Evolutionary conservation across 495 filamentous ascomycete species (phyloP).

Genomic region (Stereocaulon alpinum): DNA sequence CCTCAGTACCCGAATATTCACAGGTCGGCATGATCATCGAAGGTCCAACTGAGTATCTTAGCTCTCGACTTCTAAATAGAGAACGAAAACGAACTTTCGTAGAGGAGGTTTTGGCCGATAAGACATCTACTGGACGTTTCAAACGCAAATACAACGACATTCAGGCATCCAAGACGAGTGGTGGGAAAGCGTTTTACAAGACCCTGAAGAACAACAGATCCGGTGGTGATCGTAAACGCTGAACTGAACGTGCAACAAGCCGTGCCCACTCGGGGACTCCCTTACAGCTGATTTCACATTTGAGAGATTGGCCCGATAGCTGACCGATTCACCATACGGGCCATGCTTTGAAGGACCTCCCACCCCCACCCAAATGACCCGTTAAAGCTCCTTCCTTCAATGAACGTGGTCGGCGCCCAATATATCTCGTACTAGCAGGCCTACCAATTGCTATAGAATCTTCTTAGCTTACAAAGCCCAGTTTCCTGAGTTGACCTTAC

Average conservation of each 20-base stretch:
- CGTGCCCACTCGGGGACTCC: neutral
- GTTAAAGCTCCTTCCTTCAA: neutral
- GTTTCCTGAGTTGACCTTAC: constrained; percentile 27
- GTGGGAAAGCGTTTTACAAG: constrained; percentile 64
- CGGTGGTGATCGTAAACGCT: constrained; percentile 21
- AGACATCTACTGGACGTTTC: constrained; percentile 50
- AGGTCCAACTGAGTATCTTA: constrained; percentile 81
- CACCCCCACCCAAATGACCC: no score
- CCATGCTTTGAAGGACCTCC: neutral
- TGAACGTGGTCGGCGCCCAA: constrained; percentile 15
- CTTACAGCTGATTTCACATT: no score
- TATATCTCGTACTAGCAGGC: constrained; percentile 28
- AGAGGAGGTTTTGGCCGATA: constrained; percentile 68
- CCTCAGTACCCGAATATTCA: constrained; percentile 62
- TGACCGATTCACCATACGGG: neutral
- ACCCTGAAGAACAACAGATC: constrained; percentile 49
- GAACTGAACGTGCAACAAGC: neutral
- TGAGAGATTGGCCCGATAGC: neutral
- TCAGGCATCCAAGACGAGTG: constrained; percentile 55
- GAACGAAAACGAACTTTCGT: constrained; percentile 83
- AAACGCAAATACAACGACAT: constrained; percentile 63
- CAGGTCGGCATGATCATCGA: constrained; percentile 84
- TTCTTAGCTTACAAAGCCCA: no score
- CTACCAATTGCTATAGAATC: constrained; percentile 31
- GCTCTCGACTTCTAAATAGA: constrained; percentile 66